Evolutionary conservation across 2,329 filamentous ascomycete species (phyloP).

Genomic region (Colletotrichum echinochloae): DNA sequence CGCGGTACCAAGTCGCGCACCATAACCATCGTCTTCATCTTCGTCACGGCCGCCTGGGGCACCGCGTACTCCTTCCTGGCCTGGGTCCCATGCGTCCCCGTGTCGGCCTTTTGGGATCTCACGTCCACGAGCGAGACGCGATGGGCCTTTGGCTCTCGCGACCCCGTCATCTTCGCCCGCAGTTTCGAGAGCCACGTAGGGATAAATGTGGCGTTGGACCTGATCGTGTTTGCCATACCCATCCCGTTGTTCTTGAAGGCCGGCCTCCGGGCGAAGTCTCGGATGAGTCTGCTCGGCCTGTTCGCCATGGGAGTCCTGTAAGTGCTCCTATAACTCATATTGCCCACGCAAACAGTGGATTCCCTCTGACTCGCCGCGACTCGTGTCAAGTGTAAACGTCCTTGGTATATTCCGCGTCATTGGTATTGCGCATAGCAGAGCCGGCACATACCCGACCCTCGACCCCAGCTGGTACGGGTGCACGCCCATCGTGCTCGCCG

Average conservation of each 20-base stretch:
- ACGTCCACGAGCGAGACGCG: background rate
- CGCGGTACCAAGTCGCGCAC: conserved; percentile 28
- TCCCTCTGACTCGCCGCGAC: conserved; percentile 1
- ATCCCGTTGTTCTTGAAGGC: conserved; percentile 47
- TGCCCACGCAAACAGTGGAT: background rate
- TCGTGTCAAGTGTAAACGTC: conserved; percentile 35
- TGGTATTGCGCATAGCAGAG: conserved; percentile 46
- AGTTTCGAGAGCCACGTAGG: conserved; percentile 47
- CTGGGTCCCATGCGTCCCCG: conserved; percentile 50
- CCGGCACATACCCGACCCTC: conserved; percentile 49
- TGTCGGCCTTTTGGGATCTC: conserved; percentile 49
- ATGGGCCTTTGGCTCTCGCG: conserved; percentile 49
- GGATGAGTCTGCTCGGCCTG: conserved; percentile 47
- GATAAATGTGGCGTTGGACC: conserved; percentile 49
- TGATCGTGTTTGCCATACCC: conserved; percentile 49
- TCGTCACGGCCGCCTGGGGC: conserved; percentile 48
- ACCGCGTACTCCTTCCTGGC: conserved; percentile 47
- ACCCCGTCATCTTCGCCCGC: conserved; percentile 43
- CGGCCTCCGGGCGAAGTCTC: conserved; percentile 45
- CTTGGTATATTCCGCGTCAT: conserved; percentile 48
- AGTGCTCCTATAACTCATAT: conserved; percentile 32
- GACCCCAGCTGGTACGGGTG: conserved; percentile 53
- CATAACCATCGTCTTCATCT: conserved; percentile 43
- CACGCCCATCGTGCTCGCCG: conserved; percentile 49
- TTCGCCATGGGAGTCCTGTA: conserved; percentile 49